Evolutionary conservation across 331 rosid species (phyloP).

Genomic region (Dryas integrifolia): DNA sequence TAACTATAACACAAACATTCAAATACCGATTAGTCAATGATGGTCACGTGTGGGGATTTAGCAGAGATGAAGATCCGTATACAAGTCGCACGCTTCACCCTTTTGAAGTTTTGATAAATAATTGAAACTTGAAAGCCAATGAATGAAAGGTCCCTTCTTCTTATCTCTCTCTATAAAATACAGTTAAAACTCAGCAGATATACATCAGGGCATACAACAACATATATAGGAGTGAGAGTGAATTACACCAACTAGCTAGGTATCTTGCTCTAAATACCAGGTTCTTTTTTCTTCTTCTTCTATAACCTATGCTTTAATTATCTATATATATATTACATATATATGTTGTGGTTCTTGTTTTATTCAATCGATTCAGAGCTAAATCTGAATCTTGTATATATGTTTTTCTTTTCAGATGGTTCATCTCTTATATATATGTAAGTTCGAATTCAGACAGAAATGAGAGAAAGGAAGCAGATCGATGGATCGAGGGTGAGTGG

Average conservation of each 20-base stretch:
- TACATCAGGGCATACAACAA: background rate
- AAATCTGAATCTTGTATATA: too few relatives aligned
- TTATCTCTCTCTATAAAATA: conserved; percentile 33
- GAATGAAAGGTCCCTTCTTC: conserved; percentile 1
- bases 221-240: too few relatives aligned
- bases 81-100: conserved; percentile 10
- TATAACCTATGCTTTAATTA: too few relatives aligned
- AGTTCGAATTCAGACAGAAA: too few relatives aligned
- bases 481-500: conserved; percentile 26
- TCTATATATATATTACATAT: too few relatives aligned
- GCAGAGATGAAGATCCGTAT: background rate
- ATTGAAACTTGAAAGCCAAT: background rate
- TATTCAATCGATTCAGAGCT: too few relatives aligned
- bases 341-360: too few relatives aligned
- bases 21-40: background rate
- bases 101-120: background rate
- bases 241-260: too few relatives aligned
- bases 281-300: background rate
- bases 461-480: background rate
- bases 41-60: background rate
- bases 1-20: background rate
- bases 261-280: background rate
- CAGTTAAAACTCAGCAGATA: background rate
- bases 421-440: too few relatives aligned
- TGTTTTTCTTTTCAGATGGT: too few relatives aligned